phyloP scores from a whole-genome alignment of 2,329 filamentous ascomycete species.

The Camptophora hylomeconis region DNA sequence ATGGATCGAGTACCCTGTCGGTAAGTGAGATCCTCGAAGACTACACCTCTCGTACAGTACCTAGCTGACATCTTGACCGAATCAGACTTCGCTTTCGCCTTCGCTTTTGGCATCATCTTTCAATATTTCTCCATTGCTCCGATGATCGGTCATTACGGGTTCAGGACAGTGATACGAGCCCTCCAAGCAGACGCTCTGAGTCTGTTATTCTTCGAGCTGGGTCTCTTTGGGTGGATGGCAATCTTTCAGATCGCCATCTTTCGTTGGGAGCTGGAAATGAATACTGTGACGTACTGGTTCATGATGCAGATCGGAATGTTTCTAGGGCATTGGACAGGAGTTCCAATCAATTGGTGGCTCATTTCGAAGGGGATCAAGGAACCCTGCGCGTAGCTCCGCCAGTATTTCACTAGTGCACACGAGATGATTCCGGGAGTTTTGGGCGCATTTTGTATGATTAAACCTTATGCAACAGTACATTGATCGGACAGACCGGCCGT shows the following conservation, averaged over 20 bases:
- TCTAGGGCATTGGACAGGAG: conserved; percentile 18
- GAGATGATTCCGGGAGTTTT: no score
- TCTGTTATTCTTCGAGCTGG: conserved; percentile 20
- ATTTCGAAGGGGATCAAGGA: conserved; percentile 16
- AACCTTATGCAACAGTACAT: no score
- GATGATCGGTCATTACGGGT: conserved; percentile 20
- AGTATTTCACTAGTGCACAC: no score
- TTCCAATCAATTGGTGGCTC: conserved; percentile 22
- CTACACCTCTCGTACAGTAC: no score
- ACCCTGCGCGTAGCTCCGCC: conserved; percentile 13
- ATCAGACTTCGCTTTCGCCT: conserved; percentile 20
- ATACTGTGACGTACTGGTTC: conserved; percentile 21
- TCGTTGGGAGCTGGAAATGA: conserved; percentile 17
- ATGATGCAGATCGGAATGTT: conserved; percentile 24
- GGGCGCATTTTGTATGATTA: no score
- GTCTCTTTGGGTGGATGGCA: conserved; percentile 21
- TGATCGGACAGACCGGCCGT: no score
- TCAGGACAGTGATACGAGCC: conserved; percentile 16
- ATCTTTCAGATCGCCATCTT: conserved; percentile 20
- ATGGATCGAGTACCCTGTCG: conserved; percentile 13
- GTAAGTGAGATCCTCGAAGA: no score
- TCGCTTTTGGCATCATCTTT: conserved; percentile 20
- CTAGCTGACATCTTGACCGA: no score
- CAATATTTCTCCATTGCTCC: conserved; percentile 23
- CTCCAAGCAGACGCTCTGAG: conserved; percentile 20